These are phyloP conservation scores for Chlorella variabilis DNA, from an alignment of 163 green algal species.

Conservation along the genomic window DNA sequence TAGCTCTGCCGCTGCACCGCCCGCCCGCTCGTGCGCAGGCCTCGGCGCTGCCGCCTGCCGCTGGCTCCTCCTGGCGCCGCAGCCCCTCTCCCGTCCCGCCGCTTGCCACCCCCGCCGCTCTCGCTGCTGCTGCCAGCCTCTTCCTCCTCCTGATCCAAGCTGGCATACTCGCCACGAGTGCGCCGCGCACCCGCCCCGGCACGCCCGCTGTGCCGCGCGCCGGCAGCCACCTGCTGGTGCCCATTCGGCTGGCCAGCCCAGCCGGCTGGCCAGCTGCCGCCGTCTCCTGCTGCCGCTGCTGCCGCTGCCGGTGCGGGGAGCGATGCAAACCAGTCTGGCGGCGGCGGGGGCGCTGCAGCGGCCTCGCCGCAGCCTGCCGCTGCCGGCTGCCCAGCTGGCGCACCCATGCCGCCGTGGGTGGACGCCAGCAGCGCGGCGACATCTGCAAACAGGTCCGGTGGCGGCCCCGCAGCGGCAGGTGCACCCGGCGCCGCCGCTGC, in stretches of 20 bases:
- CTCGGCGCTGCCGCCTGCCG: not conserved
- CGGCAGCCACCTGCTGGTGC: not conserved
- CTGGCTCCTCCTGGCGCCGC: not conserved
- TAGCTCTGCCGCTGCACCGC: constrained; percentile 4
- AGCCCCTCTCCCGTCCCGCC: not conserved
- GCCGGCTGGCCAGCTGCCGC: too few relatives aligned
- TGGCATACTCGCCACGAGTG: not conserved
- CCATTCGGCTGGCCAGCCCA: not conserved
- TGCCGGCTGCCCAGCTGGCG: too few relatives aligned
- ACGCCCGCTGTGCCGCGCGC: too few relatives aligned
- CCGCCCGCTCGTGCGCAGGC: not conserved
- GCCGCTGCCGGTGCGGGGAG: too few relatives aligned
- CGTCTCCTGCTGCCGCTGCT: too few relatives aligned
- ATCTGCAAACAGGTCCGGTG: constrained; percentile 7
- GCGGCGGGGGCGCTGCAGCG: too few relatives aligned
- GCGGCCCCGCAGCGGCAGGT: not conserved
- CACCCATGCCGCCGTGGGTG: not conserved
- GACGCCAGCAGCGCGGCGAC: constrained; percentile 2
- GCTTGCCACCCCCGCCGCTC: not conserved
- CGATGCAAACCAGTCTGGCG: too few relatives aligned
- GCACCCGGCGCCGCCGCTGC: too few relatives aligned
- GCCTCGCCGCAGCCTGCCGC: too few relatives aligned
- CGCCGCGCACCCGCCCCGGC: too few relatives aligned
- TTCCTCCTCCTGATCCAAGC: not conserved
- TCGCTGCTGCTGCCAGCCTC: not conserved